Evolutionary conservation across 148 eudicot species (phyloP).

Genomic region (Rheum nobile): DNA sequence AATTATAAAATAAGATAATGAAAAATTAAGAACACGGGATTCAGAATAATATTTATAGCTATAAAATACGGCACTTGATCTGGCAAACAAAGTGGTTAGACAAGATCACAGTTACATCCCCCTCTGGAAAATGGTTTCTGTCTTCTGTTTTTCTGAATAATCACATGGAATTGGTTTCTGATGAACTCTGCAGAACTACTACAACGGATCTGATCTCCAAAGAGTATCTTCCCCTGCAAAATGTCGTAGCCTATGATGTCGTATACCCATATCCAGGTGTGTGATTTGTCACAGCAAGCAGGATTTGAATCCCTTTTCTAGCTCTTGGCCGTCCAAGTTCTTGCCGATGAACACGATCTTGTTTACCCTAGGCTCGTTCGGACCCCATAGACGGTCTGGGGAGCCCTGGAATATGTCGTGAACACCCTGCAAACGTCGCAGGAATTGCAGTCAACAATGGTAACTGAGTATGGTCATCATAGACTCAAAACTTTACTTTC

Average conservation of each 20-base stretch:
- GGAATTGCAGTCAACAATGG: not conserved
- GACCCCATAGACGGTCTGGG: constrained; percentile 67
- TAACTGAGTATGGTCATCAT: not conserved
- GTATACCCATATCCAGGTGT: not conserved
- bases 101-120: not conserved
- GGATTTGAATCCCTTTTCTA: constrained; percentile 74
- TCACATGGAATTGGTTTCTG: not conserved
- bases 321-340: constrained; percentile 58
- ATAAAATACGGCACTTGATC: not conserved
- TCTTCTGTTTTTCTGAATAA: not conserved
- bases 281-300: constrained; percentile 32
- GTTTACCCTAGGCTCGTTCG: constrained; percentile 56
- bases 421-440: constrained; percentile 53
- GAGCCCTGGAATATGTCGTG: constrained; percentile 99
- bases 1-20: not conserved
- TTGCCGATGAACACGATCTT: constrained; percentile 92
- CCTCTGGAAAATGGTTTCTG: not conserved
- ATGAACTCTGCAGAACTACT: too few relatives aligned
- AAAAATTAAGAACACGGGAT: not conserved
- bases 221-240: not conserved
- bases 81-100: not conserved
- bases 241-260: not conserved
- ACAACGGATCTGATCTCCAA: not conserved
- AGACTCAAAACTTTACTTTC: not conserved
- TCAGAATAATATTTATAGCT: not conserved